Conservation (phyloP, 352 stramenopile genomes). For the Detonula confervacea region DNA sequence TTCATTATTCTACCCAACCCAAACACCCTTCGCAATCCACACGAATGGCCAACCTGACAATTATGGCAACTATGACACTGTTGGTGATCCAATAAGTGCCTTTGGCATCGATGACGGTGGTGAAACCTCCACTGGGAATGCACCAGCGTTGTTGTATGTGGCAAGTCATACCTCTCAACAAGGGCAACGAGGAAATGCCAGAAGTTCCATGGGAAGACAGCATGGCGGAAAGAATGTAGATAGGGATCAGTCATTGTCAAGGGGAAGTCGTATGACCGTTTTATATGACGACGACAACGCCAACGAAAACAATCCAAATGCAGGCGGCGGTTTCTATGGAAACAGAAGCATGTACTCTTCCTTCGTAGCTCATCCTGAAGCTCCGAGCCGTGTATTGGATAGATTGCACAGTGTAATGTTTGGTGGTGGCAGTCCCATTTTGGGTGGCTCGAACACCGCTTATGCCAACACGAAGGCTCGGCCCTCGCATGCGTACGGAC, state of each 20-base stretch:
- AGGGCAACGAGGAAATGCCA: conserved; percentile 13
- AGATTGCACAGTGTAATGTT: conserved; percentile 61
- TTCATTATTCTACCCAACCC: conserved; percentile 26
- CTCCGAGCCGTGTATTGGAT: conserved; percentile 41
- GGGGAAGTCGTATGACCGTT: conserved; percentile 50
- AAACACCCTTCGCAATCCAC: conserved; percentile 37
- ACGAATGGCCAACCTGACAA: conserved; percentile 5
- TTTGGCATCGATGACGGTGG: conserved; percentile 46
- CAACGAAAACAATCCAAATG: conserved; percentile 35
- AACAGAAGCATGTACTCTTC: conserved; percentile 68
- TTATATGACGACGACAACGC: conserved; percentile 41
- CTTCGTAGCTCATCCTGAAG: conserved; percentile 77
- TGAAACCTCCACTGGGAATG: neutral
- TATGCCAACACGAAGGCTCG: conserved; percentile 15
- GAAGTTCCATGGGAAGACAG: conserved; percentile 5
- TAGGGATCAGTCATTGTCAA: neutral
- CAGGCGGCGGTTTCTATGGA: conserved; percentile 17
- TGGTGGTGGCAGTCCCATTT: conserved; percentile 18
- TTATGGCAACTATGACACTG: conserved; percentile 44
- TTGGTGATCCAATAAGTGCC: conserved; percentile 65
- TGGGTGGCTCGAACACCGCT: neutral
- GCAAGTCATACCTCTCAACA: conserved; percentile 66
- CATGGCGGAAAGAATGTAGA: neutral
- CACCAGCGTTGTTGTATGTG: conserved; percentile 60
- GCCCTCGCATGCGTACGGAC: conserved; percentile 65